Conservation (phyloP, 2,329 filamentous ascomycete genomes). For the Aspergillus sp. region DNA sequence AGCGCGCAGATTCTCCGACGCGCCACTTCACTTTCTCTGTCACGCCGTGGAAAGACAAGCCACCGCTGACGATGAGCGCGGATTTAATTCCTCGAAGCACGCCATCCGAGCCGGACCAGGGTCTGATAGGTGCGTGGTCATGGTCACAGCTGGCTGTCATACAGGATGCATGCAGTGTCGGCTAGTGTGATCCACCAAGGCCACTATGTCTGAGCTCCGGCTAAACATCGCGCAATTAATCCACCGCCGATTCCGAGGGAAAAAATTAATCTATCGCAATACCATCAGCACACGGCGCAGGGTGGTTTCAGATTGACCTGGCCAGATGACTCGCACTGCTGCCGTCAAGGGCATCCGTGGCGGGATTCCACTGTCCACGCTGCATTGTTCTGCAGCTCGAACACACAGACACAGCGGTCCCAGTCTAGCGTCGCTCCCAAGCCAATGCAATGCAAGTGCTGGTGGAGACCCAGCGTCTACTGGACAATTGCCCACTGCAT, state of each 20-base stretch:
- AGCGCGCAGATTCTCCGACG: not conserved
- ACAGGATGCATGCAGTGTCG: not conserved
- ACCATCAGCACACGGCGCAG: not conserved
- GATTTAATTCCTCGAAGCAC: not conserved
- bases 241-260: not conserved
- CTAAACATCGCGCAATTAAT: conserved; percentile 1
- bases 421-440: not conserved
- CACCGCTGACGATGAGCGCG: not conserved
- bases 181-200: not conserved
- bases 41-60: too few species aligned
- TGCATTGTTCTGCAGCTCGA: not conserved
- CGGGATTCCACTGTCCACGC: not conserved
- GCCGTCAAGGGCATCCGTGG: too few species aligned
- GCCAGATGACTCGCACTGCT: not conserved
- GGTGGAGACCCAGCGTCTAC: not conserved
- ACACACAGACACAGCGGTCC: not conserved
- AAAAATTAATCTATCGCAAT: not conserved
- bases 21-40: not conserved
- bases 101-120: not conserved
- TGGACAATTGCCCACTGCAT: not conserved
- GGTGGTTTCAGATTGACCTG: not conserved
- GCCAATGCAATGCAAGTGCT: not conserved
- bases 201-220: not conserved
- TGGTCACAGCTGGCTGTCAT: not conserved
- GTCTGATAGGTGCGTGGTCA: not conserved